Base-by-base conservation (phyloP, 352 stramenopile genomes). In the Pythium scleroteichum region DNA sequence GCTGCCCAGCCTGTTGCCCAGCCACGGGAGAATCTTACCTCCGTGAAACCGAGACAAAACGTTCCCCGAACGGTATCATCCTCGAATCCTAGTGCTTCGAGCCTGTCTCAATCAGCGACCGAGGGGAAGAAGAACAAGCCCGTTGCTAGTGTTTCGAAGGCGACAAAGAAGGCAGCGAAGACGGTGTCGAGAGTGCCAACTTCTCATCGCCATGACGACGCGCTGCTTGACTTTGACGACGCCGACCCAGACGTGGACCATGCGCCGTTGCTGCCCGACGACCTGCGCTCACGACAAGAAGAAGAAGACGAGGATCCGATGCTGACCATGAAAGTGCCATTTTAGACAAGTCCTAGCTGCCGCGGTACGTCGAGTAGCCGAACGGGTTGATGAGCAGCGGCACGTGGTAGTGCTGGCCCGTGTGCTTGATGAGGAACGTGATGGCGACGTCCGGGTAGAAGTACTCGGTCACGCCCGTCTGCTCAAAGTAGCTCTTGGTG, bases 341-440 rank as follows among this genome's bases (percentile, higher is more conserved):
- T 59, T 39, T 62, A 68, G 32, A 23, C 7, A 1, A 16, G 17
- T 12, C 12, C 72, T 78, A 96, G 59, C 84, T 94, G 14, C 88
- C 89, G 54, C 89, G 82, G 69, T 97, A 97, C 13, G 89, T 97
- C 32, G 82, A 94, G 70, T 91, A 96, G 1, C 88, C 88, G 50
- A 94, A 97, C 12, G 89, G 89, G 56, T 88, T 95, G 63, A 96
- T 78, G 20, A 97, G 82, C 53, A 97, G 73, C 49, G 89, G 89
- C 51, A 97, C 85, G 65, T 97, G 89, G 66, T 90, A 97, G 62
- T 97, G 89, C 64, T 92, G 73, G 3, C 66, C 71, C 10, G 73
- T 71, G 57, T 93, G 71, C 39, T 83, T 81, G 39, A 96, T 76
- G 17, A 85, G 27, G 57, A 97, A 97, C 20, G 72, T 67, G 64